phyloP scores from a whole-genome alignment of 192 early-diverging fungal genomes.

The Linnemannia zychae region DNA sequence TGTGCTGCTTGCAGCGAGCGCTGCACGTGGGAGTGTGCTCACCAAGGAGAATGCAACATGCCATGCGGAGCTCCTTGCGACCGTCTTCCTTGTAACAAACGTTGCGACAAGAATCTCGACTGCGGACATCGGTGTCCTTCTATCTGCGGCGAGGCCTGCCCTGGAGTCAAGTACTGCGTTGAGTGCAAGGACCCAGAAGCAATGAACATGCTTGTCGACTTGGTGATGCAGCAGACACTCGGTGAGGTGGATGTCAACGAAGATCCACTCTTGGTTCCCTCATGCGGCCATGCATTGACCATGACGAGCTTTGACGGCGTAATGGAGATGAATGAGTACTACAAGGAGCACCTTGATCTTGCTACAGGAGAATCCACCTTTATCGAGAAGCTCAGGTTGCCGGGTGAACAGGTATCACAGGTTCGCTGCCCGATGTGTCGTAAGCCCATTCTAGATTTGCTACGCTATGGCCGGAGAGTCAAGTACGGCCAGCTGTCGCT shows the following conservation, averaged over 20 bases:
- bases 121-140: conserved; percentile 67
- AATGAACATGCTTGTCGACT: conserved; percentile 41
- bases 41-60: conserved; percentile 60
- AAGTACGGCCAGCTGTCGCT: conserved; percentile 46
- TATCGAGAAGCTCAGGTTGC: conserved; percentile 26
- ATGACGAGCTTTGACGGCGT: conserved; percentile 65
- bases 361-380: conserved; percentile 9
- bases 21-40: conserved; percentile 68
- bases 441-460: conserved; percentile 50
- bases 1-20: conserved; percentile 62
- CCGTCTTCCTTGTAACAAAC: conserved; percentile 68
- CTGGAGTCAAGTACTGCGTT: conserved; percentile 41
- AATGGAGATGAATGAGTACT: conserved; percentile 60
- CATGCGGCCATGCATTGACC: conserved; percentile 67
- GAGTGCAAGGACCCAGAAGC: conserved; percentile 40
- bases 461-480: conserved; percentile 56
- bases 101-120: conserved; percentile 58
- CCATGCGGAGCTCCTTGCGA: conserved; percentile 70
- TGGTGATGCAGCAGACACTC: conserved; percentile 45
- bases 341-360: conserved; percentile 14
- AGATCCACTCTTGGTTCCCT: conserved; percentile 59
- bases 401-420: conserved; percentile 23
- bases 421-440: conserved; percentile 60
- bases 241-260: conserved; percentile 60
- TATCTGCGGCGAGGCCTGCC: conserved; percentile 63